Conservation (phyloP, 2,329 filamentous ascomycete species). For the Aaosphaeria arxii region DNA sequence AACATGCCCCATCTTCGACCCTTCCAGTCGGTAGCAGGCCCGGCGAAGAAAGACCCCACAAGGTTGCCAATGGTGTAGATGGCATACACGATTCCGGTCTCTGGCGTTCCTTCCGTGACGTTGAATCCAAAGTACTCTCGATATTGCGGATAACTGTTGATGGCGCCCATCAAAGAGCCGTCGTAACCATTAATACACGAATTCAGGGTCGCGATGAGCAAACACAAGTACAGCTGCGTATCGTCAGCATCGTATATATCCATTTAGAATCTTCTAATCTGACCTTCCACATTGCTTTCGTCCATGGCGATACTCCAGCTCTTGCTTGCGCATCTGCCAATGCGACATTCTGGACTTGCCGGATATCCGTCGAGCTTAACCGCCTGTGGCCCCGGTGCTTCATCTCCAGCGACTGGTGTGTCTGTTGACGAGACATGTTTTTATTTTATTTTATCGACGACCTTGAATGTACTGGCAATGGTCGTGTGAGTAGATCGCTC, state of each 20-base stretch:
- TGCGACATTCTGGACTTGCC: constrained; percentile 42
- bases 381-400: constrained; percentile 9
- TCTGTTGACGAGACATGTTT: constrained; percentile 1
- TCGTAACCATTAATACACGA: constrained; percentile 50
- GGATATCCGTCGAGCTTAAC: constrained; percentile 20
- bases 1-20: constrained; percentile 52
- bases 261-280: constrained; percentile 1
- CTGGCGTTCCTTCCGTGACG: constrained; percentile 37
- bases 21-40: constrained; percentile 42
- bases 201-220: constrained; percentile 44
- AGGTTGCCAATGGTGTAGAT: constrained; percentile 50
- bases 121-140: constrained; percentile 43
- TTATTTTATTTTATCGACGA: constrained; percentile 2
- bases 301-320: constrained; percentile 40
- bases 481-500: constrained; percentile 4
- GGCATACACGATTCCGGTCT: constrained; percentile 48
- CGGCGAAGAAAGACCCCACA: constrained; percentile 42
- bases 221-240: constrained; percentile 38
- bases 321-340: constrained; percentile 47
- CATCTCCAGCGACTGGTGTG: no score
- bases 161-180: constrained; percentile 49
- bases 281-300: constrained; percentile 45
- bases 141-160: constrained; percentile 48
- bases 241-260: constrained; percentile 3
- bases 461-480: neutral